These are phyloP conservation scores for Boletellus ananiceps DNA, from an alignment of 768 basidiomycete genomes.

Conservation along the genomic window DNA sequence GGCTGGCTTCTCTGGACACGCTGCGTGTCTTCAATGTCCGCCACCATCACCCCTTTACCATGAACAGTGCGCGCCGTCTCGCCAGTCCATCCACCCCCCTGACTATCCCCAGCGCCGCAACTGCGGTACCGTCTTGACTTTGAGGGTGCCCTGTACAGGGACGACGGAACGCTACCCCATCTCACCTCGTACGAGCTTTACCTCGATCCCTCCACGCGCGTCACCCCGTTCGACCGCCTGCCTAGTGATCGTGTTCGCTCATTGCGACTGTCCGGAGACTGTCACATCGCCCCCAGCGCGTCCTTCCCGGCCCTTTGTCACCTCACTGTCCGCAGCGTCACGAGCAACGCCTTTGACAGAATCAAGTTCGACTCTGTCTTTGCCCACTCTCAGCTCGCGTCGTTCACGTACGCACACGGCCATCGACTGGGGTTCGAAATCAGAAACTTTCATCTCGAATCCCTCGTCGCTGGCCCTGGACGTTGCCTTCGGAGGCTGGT, in stretches of 20 bases:
- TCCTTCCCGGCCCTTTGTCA: constrained; percentile 20
- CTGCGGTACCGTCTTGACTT: constrained; percentile 26
- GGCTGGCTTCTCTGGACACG: constrained; percentile 23
- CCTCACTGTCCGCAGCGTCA: constrained; percentile 31
- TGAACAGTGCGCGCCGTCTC: constrained; percentile 7
- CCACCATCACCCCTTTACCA: constrained; percentile 19
- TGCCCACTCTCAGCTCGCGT: constrained; percentile 27
- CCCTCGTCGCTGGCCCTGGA: constrained; percentile 20
- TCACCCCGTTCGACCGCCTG: constrained; percentile 28
- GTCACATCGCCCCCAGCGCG: constrained; percentile 14
- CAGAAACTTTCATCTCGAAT: constrained; percentile 31
- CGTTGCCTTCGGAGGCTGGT: constrained; percentile 30
- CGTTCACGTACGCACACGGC: constrained; percentile 34
- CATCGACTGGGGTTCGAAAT: constrained; percentile 36
- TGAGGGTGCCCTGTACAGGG: constrained; percentile 34
- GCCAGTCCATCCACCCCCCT: not conserved
- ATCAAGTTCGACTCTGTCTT: constrained; percentile 26
- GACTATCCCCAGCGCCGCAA: constrained; percentile 15
- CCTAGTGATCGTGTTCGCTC: constrained; percentile 20
- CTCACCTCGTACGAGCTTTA: constrained; percentile 33
- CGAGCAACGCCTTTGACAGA: constrained; percentile 34
- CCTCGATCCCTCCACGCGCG: constrained; percentile 28
- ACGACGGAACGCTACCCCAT: constrained; percentile 1
- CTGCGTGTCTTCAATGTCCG: constrained; percentile 34
- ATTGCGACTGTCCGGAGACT: constrained; percentile 36